These are phyloP conservation scores for Globisporangium yorkense DNA, from an alignment of 352 stramenopile species.

Conservation along the genomic window DNA sequence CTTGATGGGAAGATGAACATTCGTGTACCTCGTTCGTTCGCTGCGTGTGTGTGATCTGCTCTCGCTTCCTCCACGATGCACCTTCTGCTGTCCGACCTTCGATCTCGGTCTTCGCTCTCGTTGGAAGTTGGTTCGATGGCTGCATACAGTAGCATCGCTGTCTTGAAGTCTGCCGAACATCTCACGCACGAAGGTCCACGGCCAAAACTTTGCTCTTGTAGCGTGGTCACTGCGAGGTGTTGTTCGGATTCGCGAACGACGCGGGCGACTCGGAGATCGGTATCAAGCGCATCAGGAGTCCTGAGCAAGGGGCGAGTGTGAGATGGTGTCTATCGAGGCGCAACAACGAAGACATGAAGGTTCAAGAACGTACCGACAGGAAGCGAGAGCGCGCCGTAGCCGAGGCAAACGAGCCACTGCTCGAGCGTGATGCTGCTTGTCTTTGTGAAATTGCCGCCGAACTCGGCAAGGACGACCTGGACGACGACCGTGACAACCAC, in stretches of 20 bases:
- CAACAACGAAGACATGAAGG: background rate
- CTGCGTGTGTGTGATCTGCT: constrained; percentile 2
- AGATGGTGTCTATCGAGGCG: background rate
- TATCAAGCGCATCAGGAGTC: constrained; percentile 70
- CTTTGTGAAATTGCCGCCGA: constrained; percentile 88
- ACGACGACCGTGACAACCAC: constrained; percentile 89
- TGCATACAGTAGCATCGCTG: background rate
- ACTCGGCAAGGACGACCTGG: constrained; percentile 95
- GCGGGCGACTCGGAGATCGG: constrained; percentile 54
- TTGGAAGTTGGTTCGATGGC: background rate
- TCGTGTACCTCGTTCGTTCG: constrained; percentile 4
- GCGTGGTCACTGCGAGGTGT: constrained; percentile 35
- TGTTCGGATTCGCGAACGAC: constrained; percentile 74
- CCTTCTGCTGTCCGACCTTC: background rate
- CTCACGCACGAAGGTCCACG: background rate
- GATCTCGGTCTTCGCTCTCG: background rate
- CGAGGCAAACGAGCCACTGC: constrained; percentile 62
- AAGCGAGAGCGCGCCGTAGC: constrained; percentile 52
- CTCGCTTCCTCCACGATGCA: background rate
- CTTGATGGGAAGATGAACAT: constrained; percentile 4
- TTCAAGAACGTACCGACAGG: constrained; percentile 45
- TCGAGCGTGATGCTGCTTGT: constrained; percentile 56
- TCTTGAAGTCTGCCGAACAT: background rate
- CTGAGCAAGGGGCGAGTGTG: constrained; percentile 15
- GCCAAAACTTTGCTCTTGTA: constrained; percentile 10